A percentile compares a stretch with the other conserved stretches of the same genome.
These are phyloP conservation scores for Penicillium angulare DNA, from an alignment of 495 filamentous ascomycete genomes.

Conservation along the genomic window DNA sequence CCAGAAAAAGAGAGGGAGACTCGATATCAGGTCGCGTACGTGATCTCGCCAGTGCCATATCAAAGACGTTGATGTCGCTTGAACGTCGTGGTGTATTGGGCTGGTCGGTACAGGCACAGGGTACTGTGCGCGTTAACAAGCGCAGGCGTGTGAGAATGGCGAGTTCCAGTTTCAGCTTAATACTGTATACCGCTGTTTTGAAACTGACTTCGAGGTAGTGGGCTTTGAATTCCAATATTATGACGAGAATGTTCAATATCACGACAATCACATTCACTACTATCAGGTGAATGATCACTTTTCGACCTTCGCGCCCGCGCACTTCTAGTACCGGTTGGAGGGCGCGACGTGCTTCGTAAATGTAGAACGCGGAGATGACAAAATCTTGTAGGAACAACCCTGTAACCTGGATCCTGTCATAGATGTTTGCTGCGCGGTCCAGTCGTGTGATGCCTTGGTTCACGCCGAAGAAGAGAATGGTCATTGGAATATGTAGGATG, in stretches of 20 bases:
- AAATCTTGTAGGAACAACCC: slow-evolving; percentile 57
- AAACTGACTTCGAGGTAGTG: slow-evolving; percentile 46
- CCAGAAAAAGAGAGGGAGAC: neutral
- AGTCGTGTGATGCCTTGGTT: slow-evolving; percentile 19
- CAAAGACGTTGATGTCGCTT: slow-evolving; percentile 19
- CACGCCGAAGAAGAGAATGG: slow-evolving; percentile 46
- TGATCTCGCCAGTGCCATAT: slow-evolving; percentile 1
- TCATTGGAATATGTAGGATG: slow-evolving; percentile 47
- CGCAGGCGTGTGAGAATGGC: slow-evolving; percentile 38
- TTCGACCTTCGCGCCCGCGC: slow-evolving; percentile 32
- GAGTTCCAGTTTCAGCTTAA: slow-evolving; percentile 65
- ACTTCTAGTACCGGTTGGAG: slow-evolving; percentile 16
- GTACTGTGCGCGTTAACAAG: slow-evolving; percentile 9
- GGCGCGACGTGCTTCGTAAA: slow-evolving; percentile 41
- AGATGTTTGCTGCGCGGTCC: slow-evolving; percentile 36
- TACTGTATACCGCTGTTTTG: slow-evolving; percentile 54
- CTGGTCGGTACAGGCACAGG: slow-evolving; percentile 7
- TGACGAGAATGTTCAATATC: slow-evolving; percentile 46
- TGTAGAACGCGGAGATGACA: slow-evolving; percentile 55
- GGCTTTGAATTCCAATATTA: slow-evolving; percentile 49
- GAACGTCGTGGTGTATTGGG: slow-evolving; percentile 6
- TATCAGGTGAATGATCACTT: slow-evolving; percentile 48
- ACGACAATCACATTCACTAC: slow-evolving; percentile 52
- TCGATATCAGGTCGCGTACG: neutral
- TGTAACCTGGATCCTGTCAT: slow-evolving; percentile 54